Base-by-base conservation (phyloP, 2,329 filamentous ascomycete genomes). In the Exophiala oligosperma region DNA sequence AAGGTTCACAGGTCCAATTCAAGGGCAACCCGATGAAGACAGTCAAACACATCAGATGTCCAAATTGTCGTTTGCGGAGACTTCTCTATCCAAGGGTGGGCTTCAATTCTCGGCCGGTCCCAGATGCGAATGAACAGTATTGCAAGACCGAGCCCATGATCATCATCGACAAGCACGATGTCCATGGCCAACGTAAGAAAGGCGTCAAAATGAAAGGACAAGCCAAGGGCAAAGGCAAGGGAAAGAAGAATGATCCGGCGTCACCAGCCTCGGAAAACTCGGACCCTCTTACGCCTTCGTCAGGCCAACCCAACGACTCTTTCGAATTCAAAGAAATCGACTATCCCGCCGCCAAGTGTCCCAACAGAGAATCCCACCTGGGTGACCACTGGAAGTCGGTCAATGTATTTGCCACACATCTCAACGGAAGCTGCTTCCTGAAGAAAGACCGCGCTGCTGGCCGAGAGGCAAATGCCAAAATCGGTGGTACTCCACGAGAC, bases 81-180 rank as follows among this genome's bases (percentile, higher is more conserved):
- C 76, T 86, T 2, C 77, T 83, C 64, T 82, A 85, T 64, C 84
- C 84, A 7, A 74, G 78, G 52, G 77, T 77, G 54, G 81, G 81
- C 23, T 74, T 76, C 54, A 80, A 80, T 23, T 76, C 79, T 57
- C 71, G 74, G 59, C 71, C 74, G 41, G 71, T 73, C 17, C 80
- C 80, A 50, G 77, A 81, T 66, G 78, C 82, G 0, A 73, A 76
- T 53, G 61, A 61, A 49, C 63, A 66, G 65, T 87, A 86, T 70
- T 87, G 84, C 72, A 80, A 81, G 67, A 78, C 81, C 49, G 81
- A 82, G 57, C 84, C 84, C 3, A 81, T 83, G 75, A 80, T 84
- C 47, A 78, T 77, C 56, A 73, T 79, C 59, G 76, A 80, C 12
- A 83, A 83, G 38, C 81, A 85, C 68, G 84, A 87, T 66, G 83